phyloP scores from a whole-genome alignment of 2,329 filamentous ascomycete species.

The Aspergillus costaricaensis region DNA sequence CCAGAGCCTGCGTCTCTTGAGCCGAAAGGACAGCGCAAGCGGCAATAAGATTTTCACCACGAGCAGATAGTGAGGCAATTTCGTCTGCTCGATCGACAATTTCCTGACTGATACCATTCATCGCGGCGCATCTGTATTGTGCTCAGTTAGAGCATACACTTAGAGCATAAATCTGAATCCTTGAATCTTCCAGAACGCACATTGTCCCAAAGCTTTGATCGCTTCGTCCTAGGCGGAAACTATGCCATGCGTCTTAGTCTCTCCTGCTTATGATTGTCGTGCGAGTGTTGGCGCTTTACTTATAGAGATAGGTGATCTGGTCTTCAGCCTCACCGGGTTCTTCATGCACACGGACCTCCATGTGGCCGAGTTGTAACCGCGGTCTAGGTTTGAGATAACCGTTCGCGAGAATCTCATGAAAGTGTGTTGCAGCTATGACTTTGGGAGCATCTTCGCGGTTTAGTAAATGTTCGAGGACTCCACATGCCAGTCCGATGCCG shows the following conservation, averaged over 20 bases:
- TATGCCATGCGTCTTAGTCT: constrained; percentile 23
- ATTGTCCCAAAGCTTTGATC: constrained; percentile 80
- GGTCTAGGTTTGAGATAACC: constrained; percentile 52
- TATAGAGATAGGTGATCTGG: constrained; percentile 69
- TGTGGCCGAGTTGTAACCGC: constrained; percentile 57
- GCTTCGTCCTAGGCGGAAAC: constrained; percentile 64
- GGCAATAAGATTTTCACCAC: constrained; percentile 73
- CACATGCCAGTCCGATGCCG: constrained; percentile 65
- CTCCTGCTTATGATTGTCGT: background rate
- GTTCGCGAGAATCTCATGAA: constrained; percentile 59
- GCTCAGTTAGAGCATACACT: background rate
- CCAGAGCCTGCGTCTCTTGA: constrained; percentile 66
- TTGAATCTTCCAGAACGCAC: constrained; percentile 32
- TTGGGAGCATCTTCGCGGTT: constrained; percentile 55
- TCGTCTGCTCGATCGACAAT: constrained; percentile 76
- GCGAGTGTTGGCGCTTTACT: constrained; percentile 36
- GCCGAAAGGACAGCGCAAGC: constrained; percentile 69
- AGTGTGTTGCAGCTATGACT: constrained; percentile 64
- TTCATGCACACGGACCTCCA: constrained; percentile 56
- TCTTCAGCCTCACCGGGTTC: constrained; percentile 49
- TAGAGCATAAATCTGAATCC: background rate
- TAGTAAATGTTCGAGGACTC: constrained; percentile 61
- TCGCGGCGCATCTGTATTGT: constrained; percentile 66
- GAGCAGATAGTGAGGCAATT: constrained; percentile 67
- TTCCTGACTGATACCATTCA: constrained; percentile 75